A percentile compares a stretch with the other conserved stretches of the same genome.
These are phyloP conservation scores for Geum urbanum DNA, from an alignment of 306 rosid genomes.

Conservation along the genomic window DNA sequence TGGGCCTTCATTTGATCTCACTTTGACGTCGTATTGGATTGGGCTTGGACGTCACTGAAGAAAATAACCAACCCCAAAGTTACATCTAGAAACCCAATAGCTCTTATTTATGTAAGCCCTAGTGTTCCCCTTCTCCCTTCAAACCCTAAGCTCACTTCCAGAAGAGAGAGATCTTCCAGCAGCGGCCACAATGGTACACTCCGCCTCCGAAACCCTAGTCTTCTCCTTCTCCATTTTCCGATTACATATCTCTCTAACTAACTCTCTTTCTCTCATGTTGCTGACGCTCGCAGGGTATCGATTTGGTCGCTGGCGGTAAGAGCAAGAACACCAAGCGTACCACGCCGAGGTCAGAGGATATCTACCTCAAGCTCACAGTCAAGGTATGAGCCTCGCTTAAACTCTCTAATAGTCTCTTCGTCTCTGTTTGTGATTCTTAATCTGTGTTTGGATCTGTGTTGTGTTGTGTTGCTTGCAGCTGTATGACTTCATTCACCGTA, in stretches of 20 bases:
- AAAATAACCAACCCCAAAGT: background rate
- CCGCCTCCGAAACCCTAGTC: background rate
- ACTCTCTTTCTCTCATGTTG: background rate
- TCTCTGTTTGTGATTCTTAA: background rate
- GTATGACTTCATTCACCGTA: constrained; percentile 57
- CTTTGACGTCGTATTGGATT: no score
- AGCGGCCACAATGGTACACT: constrained; percentile 39
- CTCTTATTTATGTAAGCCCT: background rate
- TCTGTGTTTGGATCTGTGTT: background rate
- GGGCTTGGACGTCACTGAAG: no score
- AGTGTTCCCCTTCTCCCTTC: background rate
- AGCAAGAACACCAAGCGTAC: constrained; percentile 68
- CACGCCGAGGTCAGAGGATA: constrained; percentile 68
- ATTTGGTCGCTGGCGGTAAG: constrained; percentile 82
- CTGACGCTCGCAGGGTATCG: constrained; percentile 52
- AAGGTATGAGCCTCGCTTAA: constrained; percentile 29
- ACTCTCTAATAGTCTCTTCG: background rate
- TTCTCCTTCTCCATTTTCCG: background rate
- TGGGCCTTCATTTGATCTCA: no score
- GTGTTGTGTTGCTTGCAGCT: constrained; percentile 33
- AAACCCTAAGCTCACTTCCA: constrained; percentile 35
- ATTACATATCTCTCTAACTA: background rate
- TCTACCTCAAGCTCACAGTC: constrained; percentile 70
- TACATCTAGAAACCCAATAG: background rate
- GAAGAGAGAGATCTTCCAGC: constrained; percentile 16